phyloP scores from a whole-genome alignment of 192 early-diverging fungal species.

The Spinellus fusiger region DNA sequence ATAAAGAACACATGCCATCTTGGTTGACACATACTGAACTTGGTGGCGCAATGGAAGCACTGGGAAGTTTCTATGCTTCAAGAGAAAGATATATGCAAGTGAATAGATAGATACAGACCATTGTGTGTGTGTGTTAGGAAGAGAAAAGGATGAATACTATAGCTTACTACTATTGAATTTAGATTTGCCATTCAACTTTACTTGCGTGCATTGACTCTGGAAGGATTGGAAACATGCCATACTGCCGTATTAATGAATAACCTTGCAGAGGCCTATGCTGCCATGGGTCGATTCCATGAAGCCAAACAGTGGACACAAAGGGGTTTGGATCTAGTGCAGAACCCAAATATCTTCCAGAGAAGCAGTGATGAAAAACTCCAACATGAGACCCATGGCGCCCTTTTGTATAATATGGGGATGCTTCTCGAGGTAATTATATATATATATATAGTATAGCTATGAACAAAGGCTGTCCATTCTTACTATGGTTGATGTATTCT shows the following conservation, averaged over 20 bases:
- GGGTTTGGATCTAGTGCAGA: conserved; percentile 38
- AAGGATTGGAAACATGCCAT: conserved; percentile 37
- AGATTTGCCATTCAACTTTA: conserved; percentile 53
- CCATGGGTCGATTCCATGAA: conserved; percentile 41
- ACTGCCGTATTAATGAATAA: conserved; percentile 52
- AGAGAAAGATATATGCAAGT: conserved; percentile 40
- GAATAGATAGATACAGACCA: not conserved
- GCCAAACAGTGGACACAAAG: conserved; percentile 49
- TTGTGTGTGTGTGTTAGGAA: not conserved
- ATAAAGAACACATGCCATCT: conserved; percentile 42
- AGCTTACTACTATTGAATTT: not conserved
- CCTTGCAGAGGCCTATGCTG: conserved; percentile 48
- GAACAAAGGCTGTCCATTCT: not conserved
- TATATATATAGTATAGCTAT: not conserved
- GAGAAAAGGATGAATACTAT: not conserved
- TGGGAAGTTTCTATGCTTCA: conserved; percentile 48
- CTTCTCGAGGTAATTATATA: conserved; percentile 42
- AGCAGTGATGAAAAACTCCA: conserved; percentile 35
- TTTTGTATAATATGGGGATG: conserved; percentile 53
- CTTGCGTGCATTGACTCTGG: conserved; percentile 41
- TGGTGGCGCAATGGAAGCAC: conserved; percentile 47
- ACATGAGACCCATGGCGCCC: conserved; percentile 48
- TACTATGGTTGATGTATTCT: conserved; percentile 2
- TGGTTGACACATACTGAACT: conserved; percentile 52
- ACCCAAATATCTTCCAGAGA: conserved; percentile 33